A percentile compares a stretch with the other conserved stretches of the same genome.
Conservation (phyloP, 768 basidiomycete species). For the Boletus pseudo-olivaceus region DNA sequence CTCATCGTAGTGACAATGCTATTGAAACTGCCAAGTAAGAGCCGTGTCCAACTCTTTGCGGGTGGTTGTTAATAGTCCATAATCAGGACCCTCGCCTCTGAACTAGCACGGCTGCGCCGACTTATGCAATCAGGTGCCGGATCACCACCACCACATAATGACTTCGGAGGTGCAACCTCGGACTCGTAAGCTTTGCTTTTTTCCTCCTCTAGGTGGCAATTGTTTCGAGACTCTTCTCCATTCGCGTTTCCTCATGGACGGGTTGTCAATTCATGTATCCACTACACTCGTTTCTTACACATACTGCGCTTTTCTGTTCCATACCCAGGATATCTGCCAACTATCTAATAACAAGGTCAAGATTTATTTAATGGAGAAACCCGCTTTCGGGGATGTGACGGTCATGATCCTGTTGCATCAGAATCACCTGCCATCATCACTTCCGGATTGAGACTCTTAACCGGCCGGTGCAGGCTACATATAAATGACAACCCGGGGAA, state of each 20-base stretch:
- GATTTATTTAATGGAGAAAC: neutral
- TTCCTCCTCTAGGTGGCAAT: neutral
- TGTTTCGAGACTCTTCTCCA: slow-evolving; percentile 3
- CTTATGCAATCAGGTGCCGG: slow-evolving; percentile 61
- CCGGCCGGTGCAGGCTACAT: neutral
- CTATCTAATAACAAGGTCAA: slow-evolving; percentile 13
- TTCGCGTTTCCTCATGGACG: slow-evolving; percentile 19
- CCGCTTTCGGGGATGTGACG: neutral
- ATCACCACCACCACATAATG: slow-evolving; percentile 19
- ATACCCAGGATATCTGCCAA: slow-evolving; percentile 25
- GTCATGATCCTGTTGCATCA: neutral
- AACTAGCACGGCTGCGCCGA: slow-evolving; percentile 66
- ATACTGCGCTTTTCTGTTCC: slow-evolving; percentile 22
- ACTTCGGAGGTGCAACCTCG: slow-evolving; percentile 8
- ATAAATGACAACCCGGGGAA: slow-evolving; percentile 1
- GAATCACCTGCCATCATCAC: neutral
- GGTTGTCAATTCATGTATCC: slow-evolving; percentile 31
- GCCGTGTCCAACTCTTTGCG: neutral
- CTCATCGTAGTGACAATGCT: slow-evolving; percentile 54
- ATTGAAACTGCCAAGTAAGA: slow-evolving; percentile 59
- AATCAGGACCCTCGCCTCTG: slow-evolving; percentile 53
- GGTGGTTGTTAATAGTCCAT: neutral
- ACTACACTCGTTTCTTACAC: slow-evolving; percentile 27
- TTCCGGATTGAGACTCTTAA: neutral
- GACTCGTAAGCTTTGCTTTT: slow-evolving; percentile 11